phyloP scores from a whole-genome alignment of 306 rosid genomes.

The Urtica urens region DNA sequence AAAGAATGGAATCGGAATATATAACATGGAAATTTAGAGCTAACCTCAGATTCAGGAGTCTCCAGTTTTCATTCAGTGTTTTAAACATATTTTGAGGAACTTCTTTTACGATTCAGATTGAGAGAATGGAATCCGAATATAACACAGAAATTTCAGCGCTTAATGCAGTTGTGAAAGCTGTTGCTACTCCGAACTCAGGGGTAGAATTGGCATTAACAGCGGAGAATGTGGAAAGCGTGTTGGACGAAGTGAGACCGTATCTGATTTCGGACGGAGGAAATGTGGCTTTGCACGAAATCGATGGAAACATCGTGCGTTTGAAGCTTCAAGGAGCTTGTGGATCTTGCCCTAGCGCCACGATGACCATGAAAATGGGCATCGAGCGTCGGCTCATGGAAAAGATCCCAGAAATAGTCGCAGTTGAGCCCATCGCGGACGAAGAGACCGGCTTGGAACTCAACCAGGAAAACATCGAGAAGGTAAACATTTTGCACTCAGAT shows the following conservation, averaged over 20 bases:
- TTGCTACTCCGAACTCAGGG: conserved; percentile 68
- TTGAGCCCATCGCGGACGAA: conserved; percentile 72
- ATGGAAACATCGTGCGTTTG: conserved; percentile 80
- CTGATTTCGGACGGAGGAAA: conserved; percentile 86
- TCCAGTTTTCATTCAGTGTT: no score
- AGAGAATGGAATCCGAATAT: no score
- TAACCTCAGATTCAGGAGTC: no score
- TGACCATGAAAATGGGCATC: conserved; percentile 92
- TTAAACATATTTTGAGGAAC: no score
- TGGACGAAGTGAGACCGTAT: conserved; percentile 82
- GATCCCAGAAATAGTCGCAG: conserved; percentile 87
- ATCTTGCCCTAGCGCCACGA: conserved; percentile 87
- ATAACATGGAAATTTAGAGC: no score
- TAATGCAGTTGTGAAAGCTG: conserved; percentile 58
- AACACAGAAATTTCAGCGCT: no score
- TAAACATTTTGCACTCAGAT: conserved; percentile 9
- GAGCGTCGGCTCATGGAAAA: conserved; percentile 91
- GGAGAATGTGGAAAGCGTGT: conserved; percentile 61
- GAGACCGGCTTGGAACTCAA: conserved; percentile 84
- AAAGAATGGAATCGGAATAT: no score
- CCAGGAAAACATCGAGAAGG: conserved; percentile 84
- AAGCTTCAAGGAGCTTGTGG: conserved; percentile 99
- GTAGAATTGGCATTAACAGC: conserved; percentile 76
- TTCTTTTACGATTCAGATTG: no score
- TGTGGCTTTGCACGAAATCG: conserved; percentile 83